Base-by-base conservation (phyloP, 2,329 filamentous ascomycete genomes). In the Hortaea werneckii region DNA sequence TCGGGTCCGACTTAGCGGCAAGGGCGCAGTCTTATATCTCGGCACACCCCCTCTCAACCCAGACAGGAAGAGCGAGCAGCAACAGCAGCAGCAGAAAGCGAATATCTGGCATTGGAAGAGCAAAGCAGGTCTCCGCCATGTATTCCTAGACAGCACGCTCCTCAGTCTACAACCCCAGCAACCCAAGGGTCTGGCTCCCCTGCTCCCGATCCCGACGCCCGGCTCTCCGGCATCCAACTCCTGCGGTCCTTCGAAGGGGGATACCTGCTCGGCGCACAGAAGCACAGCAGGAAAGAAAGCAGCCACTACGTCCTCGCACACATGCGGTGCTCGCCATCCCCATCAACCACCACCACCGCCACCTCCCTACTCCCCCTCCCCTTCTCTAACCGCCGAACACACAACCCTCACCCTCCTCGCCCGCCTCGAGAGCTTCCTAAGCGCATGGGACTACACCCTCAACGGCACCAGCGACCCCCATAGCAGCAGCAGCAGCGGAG, bases 1-100 rank as follows among this genome's bases (percentile, higher is more conserved):
- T 12, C 59, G 62, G 6, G 56, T 65, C 2, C 51, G 54, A 27
- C 46, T 64, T 41, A 62, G 56, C 45, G 58, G 60, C 5, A 64
- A 60, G 35, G 61, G 62, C 6, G 51, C 56, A 2, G 59, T 64
- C 1, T 29, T 64, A n/a, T 65, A 65, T 40, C 53, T 63, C 5
- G 62, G 62, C 29, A 58, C 54, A n/a, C 58, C 62, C n/a, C 26
- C 34, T 39, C 30, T 37, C 11, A 4, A 8, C 8, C 6, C 20
- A 37, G 13, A 39, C 9, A 11, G 10, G 35, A 12, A 41, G 10
- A 47, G 35, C n/a, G 40, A 30, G 5, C 20, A 20, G 20, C 20
- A 20, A 4, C 20, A 20, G 20, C 20, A 20, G 20, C 20, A 20
- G 20, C 26, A 40, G 11, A 40, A 41, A n/a, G 55, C 55, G 5